Evolutionary conservation across 441 rosid genomes (phyloP).

Genomic region (Erodium moschatum): DNA sequence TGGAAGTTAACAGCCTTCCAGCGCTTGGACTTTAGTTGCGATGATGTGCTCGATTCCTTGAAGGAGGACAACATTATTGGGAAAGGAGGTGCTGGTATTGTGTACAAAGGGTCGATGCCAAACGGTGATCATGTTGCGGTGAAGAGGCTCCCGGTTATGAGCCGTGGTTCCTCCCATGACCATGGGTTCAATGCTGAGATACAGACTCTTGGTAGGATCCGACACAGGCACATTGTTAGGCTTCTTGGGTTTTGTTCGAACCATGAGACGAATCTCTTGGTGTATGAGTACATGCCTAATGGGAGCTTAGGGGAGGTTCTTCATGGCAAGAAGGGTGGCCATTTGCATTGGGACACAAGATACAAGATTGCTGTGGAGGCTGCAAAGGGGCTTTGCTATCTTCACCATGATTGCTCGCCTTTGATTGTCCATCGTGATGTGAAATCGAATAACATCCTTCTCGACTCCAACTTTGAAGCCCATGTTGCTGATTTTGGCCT

Average conservation of each 20-base stretch:
- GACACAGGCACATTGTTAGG: conserved; percentile 87
- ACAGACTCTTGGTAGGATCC: conserved; percentile 80
- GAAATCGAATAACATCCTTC: conserved; percentile 20
- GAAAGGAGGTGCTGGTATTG: conserved; percentile 96
- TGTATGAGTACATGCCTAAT: conserved; percentile 84
- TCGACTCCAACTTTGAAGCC: conserved; percentile 81
- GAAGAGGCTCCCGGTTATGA: conserved; percentile 71
- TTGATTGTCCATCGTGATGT: conserved; percentile 90
- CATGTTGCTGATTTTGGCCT: conserved; percentile 98
- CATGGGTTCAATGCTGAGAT: conserved; percentile 98
- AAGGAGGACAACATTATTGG: conserved; percentile 93
- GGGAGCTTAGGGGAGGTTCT: conserved; percentile 96
- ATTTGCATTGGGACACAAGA: conserved; percentile 84
- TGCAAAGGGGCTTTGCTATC: conserved; percentile 93
- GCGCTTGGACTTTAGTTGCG: conserved; percentile 78
- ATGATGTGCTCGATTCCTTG: conserved; percentile 72
- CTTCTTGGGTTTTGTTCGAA: conserved; percentile 81
- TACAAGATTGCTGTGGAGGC: conserved; percentile 96
- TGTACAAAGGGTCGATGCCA: conserved; percentile 74
- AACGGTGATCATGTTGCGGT: conserved; percentile 82
- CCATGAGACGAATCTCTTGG: conserved; percentile 87
- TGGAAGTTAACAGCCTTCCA: conserved; percentile 95
- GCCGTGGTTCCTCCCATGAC: conserved; percentile 84
- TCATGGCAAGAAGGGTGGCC: conserved; percentile 96
- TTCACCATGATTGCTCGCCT: conserved; percentile 96